Conservation (phyloP, 345 rosid species). For the Salix suchowensis region DNA sequence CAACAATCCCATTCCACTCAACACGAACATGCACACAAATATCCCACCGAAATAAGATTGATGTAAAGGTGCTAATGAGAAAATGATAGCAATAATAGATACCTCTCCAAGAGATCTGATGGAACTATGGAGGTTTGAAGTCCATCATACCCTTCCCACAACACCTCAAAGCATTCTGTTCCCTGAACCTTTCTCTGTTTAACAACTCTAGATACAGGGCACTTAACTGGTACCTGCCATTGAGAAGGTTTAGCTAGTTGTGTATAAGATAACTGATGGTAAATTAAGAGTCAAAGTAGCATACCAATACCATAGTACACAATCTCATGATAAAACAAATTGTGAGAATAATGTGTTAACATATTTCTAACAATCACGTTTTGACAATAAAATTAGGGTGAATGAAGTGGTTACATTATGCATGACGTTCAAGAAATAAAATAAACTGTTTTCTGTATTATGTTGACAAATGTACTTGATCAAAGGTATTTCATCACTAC, state of each 20-base stretch:
- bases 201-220: slow-evolving; percentile 70
- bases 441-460: too few species aligned
- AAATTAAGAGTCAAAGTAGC: not conserved
- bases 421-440: not conserved
- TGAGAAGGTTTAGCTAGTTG: not conserved
- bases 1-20: too few species aligned
- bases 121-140: slow-evolving; percentile 62
- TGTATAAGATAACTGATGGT: not conserved
- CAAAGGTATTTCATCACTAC: slow-evolving; percentile 20
- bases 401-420: not conserved
- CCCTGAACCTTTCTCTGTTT: slow-evolving; percentile 68
- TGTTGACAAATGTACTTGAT: too few species aligned
- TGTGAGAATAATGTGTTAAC: not conserved
- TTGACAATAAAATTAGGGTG: not conserved
- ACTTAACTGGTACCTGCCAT: slow-evolving; percentile 60
- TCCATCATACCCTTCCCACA: slow-evolving; percentile 64
- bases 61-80: not conserved
- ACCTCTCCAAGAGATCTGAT: slow-evolving; percentile 79
- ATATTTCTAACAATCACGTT: not conserved
- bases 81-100: not conserved
- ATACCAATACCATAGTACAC: not conserved
- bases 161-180: slow-evolving; percentile 70
- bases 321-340: not conserved
- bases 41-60: not conserved
- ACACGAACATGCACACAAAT: not conserved